These are phyloP conservation scores for Platismatia glauca DNA, from an alignment of 495 filamentous ascomycete genomes.

Conservation along the genomic window DNA sequence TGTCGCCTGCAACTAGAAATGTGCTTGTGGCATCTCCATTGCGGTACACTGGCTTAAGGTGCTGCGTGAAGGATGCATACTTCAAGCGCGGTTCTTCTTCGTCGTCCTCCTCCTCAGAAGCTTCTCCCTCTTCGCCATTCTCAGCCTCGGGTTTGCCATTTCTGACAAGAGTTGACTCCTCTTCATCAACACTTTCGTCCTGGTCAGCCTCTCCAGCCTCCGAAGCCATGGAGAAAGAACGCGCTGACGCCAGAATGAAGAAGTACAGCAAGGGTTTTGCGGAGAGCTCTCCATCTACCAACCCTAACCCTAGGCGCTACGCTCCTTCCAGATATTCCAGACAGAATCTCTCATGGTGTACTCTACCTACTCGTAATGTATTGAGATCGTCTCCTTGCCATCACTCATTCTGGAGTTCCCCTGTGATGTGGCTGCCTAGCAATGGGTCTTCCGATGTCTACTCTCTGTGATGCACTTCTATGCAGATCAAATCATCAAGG, in stretches of 20 bases:
- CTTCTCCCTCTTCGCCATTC: slow-evolving; percentile 44
- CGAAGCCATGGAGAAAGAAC: slow-evolving; percentile 17
- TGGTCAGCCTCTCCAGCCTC: slow-evolving; percentile 25
- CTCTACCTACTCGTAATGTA: too few relatives aligned
- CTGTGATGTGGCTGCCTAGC: neutral
- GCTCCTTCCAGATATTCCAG: neutral
- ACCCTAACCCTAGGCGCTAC: slow-evolving; percentile 10
- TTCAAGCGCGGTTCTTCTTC: slow-evolving; percentile 96
- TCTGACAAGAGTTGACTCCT: slow-evolving; percentile 16
- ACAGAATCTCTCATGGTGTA: too few relatives aligned
- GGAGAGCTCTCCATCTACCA: neutral
- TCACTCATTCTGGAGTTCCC: too few relatives aligned
- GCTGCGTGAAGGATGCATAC: slow-evolving; percentile 75
- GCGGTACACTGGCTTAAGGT: slow-evolving; percentile 71
- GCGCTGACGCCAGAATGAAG: neutral
- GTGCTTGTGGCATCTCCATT: slow-evolving; percentile 91
- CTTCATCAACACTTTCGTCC: slow-evolving; percentile 23
- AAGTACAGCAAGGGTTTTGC: neutral
- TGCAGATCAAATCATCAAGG: neutral
- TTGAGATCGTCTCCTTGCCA: neutral
- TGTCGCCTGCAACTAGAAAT: slow-evolving; percentile 84
- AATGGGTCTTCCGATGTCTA: neutral
- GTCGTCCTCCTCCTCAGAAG: slow-evolving; percentile 75
- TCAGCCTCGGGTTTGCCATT: slow-evolving; percentile 22
- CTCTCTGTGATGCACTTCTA: neutral